Percentiles rank a stretch among this genome's conserved stretches.
Evolutionary conservation across 1,284 basidiomycete genomes (phyloP).

Genomic region (Takashimella koratensis): DNA sequence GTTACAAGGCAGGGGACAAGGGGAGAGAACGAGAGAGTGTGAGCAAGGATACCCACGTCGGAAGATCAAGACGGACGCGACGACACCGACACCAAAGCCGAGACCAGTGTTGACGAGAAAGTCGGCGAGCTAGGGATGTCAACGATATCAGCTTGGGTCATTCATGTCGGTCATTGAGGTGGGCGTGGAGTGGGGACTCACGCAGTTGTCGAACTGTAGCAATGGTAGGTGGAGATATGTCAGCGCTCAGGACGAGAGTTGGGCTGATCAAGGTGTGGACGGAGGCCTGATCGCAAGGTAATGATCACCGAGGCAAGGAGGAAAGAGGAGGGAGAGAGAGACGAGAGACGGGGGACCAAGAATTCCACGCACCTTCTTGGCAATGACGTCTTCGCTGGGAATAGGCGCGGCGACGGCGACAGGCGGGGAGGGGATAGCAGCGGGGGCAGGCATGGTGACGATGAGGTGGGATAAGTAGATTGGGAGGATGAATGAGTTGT

Average conservation of each 20-base stretch:
- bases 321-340: too few relatives aligned
- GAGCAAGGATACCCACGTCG: conserved; percentile 50
- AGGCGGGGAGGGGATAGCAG: conserved; percentile 20
- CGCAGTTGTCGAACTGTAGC: conserved; percentile 82
- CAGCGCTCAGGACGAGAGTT: not conserved
- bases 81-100: conserved; percentile 89
- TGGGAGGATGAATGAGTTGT: not conserved
- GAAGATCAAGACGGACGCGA: conserved; percentile 92
- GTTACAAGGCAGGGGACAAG: conserved; percentile 7
- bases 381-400: conserved; percentile 79
- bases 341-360: too few relatives aligned
- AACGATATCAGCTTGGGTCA: not conserved
- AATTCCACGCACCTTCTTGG: conserved; percentile 68
- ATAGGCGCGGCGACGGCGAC: conserved; percentile 54
- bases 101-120: conserved; percentile 68
- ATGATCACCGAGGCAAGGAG: too few relatives aligned
- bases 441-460: conserved; percentile 23
- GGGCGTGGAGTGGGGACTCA: conserved; percentile 60
- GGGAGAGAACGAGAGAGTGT: conserved; percentile 2
- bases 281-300: too few relatives aligned
- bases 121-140: conserved; percentile 50
- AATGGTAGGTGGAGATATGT: conserved; percentile 5
- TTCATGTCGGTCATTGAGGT: conserved; percentile 7
- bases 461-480: conserved; percentile 2
- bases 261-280: too few relatives aligned